Evolutionary conservation across 2,329 filamentous ascomycete genomes (phyloP), one percentile per base, ranked within the genome.

Genomic region (Acrodontium crateriforme): DNA sequence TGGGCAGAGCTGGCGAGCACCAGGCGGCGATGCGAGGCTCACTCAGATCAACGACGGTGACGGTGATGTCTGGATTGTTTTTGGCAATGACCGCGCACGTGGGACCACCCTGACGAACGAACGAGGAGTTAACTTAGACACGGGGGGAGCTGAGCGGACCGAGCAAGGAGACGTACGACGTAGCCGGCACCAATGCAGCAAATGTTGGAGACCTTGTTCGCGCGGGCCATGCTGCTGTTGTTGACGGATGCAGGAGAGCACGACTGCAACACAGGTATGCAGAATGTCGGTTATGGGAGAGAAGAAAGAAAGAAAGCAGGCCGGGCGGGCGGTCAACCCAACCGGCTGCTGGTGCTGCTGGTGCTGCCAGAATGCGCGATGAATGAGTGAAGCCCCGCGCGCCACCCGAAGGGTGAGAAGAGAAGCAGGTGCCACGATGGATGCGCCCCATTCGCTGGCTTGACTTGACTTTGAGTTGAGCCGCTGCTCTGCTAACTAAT

Each of bases 101-200:
- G 25, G 80, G 78, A 20, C 78, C 78, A 42, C 78, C 78, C 75
- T 42, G 26, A 12, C 20, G 13, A 32, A 14, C n/a, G 22, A 19
- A 29, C 27, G 22, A 24, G 14, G 18, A 25, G 33, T 40, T 18
- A 40, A 34, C 27, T 15, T 32, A 27, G 16, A 7, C 17, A 19
- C 7, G 12, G 18, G 10, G 13, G 16, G 13, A 9, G 19, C 24
- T 19, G 22, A 16, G 13, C 6, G 10, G 9, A 6, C 4, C 15
- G 11, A 22, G 18, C 16, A 8, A 13, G 17, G 30, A 37, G 39
- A 43, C 73, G 44, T 62, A 80, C 76, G 38, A 82, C 74, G 50
- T 82, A 82, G 41, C 78, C 78, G 40, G 78, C 78, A 27, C 78
- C 78, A 37, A 82, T 71, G 47, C 74, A 81, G 54, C 77, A 81